Percentiles rank a stretch among this genome's conserved stretches.
These are phyloP conservation scores for Nicotiana benthamiana DNA, from an alignment of 257 asterid species.

Conservation along the genomic window DNA sequence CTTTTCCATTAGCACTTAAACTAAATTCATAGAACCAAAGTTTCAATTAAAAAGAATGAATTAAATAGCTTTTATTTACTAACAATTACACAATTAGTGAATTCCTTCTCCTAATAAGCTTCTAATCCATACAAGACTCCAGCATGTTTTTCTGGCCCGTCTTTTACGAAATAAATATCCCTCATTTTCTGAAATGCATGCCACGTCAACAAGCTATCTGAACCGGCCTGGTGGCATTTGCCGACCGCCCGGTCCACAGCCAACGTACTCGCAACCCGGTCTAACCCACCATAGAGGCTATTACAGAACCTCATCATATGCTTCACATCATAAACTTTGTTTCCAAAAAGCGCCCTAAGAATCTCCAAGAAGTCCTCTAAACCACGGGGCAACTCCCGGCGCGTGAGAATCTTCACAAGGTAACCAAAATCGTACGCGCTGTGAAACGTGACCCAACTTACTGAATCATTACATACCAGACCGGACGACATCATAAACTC, in stretches of 20 bases:
- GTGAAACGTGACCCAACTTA: constrained; percentile 49
- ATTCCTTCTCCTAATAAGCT: constrained; percentile 2
- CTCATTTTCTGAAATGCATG: constrained; percentile 39
- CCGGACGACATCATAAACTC: constrained; percentile 55
- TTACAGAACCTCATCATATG: constrained; percentile 45
- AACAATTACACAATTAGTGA: neutral
- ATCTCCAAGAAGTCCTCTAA: constrained; percentile 34
- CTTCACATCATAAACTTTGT: constrained; percentile 46
- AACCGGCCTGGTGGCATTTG: constrained; percentile 56
- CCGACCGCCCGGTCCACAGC: constrained; percentile 38
- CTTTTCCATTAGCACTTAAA: neutral
- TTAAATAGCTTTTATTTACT: constrained; percentile 8
- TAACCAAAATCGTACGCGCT: constrained; percentile 59
- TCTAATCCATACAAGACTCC: constrained; percentile 28
- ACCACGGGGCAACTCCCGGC: constrained; percentile 32
- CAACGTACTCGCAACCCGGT: constrained; percentile 37
- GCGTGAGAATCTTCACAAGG: constrained; percentile 48
- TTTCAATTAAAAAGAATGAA: constrained; percentile 2
- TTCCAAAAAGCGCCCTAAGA: constrained; percentile 34
- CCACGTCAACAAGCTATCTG: constrained; percentile 60
- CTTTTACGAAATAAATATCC: constrained; percentile 10
- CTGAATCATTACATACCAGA: constrained; percentile 37
- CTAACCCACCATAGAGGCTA: constrained; percentile 47
- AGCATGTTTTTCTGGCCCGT: constrained; percentile 14
- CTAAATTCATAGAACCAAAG: neutral